phyloP scores from a whole-genome alignment of 805 yeast genomes.

The Kazachstania kunashirensis region DNA sequence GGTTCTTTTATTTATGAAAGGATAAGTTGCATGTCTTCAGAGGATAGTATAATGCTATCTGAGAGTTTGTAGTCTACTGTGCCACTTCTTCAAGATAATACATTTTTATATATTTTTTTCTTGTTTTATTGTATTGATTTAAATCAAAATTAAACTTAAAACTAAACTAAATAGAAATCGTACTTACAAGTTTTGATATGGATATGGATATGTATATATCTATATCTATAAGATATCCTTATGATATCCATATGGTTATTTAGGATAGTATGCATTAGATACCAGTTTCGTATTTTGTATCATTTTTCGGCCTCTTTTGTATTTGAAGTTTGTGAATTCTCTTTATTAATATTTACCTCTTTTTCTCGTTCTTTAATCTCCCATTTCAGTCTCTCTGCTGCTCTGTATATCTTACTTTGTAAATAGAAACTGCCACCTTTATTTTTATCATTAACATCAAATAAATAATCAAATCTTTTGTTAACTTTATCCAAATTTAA shows the following conservation, averaged over 20 bases:
- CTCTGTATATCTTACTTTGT: slow-evolving; percentile 88
- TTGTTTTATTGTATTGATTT: too few relatives aligned
- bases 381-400: slow-evolving; percentile 80
- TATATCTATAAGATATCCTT: background rate
- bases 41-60: slow-evolving; percentile 25
- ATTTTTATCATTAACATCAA: slow-evolving; percentile 82
- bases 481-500: slow-evolving; percentile 51
- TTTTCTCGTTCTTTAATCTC: slow-evolving; percentile 40
- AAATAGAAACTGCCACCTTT: slow-evolving; percentile 93
- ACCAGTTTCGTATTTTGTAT: background rate
- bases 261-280: too few relatives aligned
- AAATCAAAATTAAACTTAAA: too few relatives aligned
- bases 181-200: background rate
- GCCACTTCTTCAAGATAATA: slow-evolving; percentile 29
- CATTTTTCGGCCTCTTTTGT: background rate
- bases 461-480: slow-evolving; percentile 68
- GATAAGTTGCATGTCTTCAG: slow-evolving; percentile 26
- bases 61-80: slow-evolving; percentile 29
- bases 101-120: slow-evolving; percentile 11
- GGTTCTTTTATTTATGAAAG: slow-evolving; percentile 10
- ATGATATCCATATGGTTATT: background rate
- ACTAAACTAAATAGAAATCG: too few relatives aligned
- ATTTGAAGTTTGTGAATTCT: background rate
- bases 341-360: slow-evolving; percentile 2
- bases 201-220: background rate